Conservation (phyloP, 495 filamentous ascomycete genomes). For the Penicillium crystallinum region DNA sequence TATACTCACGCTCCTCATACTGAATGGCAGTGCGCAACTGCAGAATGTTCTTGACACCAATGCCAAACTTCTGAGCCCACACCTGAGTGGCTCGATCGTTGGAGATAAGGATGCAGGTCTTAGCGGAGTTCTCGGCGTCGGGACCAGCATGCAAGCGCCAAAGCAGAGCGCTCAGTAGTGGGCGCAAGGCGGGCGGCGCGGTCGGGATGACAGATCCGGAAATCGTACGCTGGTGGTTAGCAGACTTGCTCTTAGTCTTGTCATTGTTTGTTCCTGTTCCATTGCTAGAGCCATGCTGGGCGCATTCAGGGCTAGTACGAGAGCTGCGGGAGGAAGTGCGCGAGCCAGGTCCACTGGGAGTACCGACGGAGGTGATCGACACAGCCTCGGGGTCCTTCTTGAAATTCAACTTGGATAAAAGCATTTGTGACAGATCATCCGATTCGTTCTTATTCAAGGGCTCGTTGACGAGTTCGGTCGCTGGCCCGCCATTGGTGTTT, state of each 20-base stretch:
- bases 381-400: constrained; percentile 43
- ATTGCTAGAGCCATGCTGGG: constrained; percentile 28
- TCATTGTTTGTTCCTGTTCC: constrained; percentile 13
- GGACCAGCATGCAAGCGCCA: constrained; percentile 52
- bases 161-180: constrained; percentile 57
- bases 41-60: constrained; percentile 54
- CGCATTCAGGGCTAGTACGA: constrained; percentile 46
- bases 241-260: constrained; percentile 16
- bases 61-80: constrained; percentile 57
- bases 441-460: constrained; percentile 15
- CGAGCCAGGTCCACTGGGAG: constrained; percentile 39
- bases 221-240: constrained; percentile 33
- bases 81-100: constrained; percentile 52
- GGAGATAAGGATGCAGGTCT: constrained; percentile 50
- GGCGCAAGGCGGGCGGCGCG: constrained; percentile 44
- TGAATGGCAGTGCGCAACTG: constrained; percentile 54
- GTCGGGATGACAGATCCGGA: constrained; percentile 35
- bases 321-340: constrained; percentile 48
- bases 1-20: constrained; percentile 55
- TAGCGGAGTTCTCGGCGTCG: constrained; percentile 36
- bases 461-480: constrained; percentile 14
- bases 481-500: constrained; percentile 13
- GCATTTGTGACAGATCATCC: constrained; percentile 46
- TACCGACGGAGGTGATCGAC: constrained; percentile 47
- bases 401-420: constrained; percentile 49